phyloP scores from a whole-genome alignment of 75 land plant genomes.

The Sequoia sempervirens region DNA sequence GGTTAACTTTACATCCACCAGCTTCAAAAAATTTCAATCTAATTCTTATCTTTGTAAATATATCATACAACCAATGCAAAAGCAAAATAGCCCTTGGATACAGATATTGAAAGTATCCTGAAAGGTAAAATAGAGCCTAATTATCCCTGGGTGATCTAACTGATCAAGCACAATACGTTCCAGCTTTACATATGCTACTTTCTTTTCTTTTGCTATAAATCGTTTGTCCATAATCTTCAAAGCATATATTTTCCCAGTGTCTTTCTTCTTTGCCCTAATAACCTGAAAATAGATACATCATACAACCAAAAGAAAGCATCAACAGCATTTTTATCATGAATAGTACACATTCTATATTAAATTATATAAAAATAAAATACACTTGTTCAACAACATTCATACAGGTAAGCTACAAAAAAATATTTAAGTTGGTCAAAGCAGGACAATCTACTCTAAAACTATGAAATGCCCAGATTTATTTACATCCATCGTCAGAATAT shows the following conservation, averaged over 20 bases:
- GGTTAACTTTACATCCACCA: not conserved
- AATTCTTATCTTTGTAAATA: not conserved
- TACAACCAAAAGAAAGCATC: not conserved
- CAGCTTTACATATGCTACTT: constrained; percentile 83
- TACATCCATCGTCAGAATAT: not conserved
- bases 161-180: constrained; percentile 97
- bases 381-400: not conserved
- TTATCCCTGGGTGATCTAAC: constrained; percentile 92
- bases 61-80: not conserved
- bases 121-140: constrained; percentile 82
- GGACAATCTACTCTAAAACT: not conserved
- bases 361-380: not conserved
- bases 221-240: constrained; percentile 96
- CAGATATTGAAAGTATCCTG: constrained; percentile 86
- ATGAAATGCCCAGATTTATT: not conserved
- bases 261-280: constrained; percentile 87
- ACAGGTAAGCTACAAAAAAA: not conserved
- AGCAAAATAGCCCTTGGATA: constrained; percentile 22
- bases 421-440: not conserved
- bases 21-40: not conserved
- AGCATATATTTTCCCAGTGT: constrained; percentile 84
- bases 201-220: constrained; percentile 94
- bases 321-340: not conserved
- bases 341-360: not conserved
- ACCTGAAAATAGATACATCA: constrained; percentile 47